Evolutionary conservation across 2,329 filamentous ascomycete species (phyloP).

Genomic region (Madurella fahalii): DNA sequence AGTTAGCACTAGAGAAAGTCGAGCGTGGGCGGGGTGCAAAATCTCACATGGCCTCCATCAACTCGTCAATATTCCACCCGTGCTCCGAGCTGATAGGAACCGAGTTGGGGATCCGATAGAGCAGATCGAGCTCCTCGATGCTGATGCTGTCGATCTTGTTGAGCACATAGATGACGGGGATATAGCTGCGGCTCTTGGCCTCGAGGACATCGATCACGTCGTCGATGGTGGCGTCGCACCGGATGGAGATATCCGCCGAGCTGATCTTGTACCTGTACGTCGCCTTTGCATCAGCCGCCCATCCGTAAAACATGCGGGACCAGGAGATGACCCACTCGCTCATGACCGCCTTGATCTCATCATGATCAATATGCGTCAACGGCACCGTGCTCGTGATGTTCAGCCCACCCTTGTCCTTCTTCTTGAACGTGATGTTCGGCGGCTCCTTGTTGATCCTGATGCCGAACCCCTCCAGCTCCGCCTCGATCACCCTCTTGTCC

Average conservation of each 20-base stretch:
- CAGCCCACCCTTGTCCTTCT: conserved; percentile 98
- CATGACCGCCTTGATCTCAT: conserved; percentile 98
- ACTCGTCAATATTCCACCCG: conserved; percentile 96
- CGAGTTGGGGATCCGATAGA: conserved; percentile 95
- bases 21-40: conserved; percentile 2
- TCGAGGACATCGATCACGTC: conserved; percentile 95
- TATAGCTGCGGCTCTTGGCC: conserved; percentile 91
- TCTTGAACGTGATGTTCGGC: conserved; percentile 98
- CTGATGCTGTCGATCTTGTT: conserved; percentile 99
- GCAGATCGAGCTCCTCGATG: conserved; percentile 92
- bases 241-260: conserved; percentile 94
- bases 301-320: not conserved
- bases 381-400: conserved; percentile 94
- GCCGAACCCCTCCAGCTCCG: conserved; percentile 92
- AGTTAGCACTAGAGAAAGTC: conserved; percentile 9
- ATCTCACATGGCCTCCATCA: conserved; percentile 83
- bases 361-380: conserved; percentile 85
- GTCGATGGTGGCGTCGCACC: conserved; percentile 95
- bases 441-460: conserved; percentile 97
- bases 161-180: conserved; percentile 96
- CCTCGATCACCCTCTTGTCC: conserved; percentile 93
- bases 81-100: conserved; percentile 96
- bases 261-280: conserved; percentile 70
- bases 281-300: conserved; percentile 1
- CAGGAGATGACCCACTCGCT: conserved; percentile 51